Percentiles rank a stretch among this genome's conserved stretches.
Evolutionary conservation across 2,329 filamentous ascomycete species (phyloP).

Genomic region (Lojkania enalia): DNA sequence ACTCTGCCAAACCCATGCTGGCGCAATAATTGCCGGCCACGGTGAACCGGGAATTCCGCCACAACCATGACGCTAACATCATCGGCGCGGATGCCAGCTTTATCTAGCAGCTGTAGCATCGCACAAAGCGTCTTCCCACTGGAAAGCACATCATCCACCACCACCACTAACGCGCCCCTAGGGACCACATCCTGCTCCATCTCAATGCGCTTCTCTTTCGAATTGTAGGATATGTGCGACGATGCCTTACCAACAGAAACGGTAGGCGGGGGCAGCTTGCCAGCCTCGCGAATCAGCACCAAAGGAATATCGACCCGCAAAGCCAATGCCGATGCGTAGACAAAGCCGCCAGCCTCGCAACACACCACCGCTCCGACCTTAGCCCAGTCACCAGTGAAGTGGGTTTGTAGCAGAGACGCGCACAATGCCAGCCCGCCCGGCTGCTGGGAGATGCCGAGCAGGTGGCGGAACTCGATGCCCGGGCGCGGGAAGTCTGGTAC

Average conservation of each 20-base stretch:
- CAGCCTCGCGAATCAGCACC: slow-evolving; percentile 57
- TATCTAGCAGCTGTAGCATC: slow-evolving; percentile 53
- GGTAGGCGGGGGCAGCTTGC: slow-evolving; percentile 63
- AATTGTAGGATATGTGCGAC: slow-evolving; percentile 53
- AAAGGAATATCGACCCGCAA: slow-evolving; percentile 48
- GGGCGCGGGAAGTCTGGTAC: slow-evolving; percentile 56
- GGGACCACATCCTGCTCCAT: slow-evolving; percentile 52
- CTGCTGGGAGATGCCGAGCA: slow-evolving; percentile 60
- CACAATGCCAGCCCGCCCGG: slow-evolving; percentile 57
- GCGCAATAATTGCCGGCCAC: slow-evolving; percentile 54
- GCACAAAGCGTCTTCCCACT: slow-evolving; percentile 60
- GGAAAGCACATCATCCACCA: slow-evolving; percentile 64
- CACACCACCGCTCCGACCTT: slow-evolving; percentile 52
- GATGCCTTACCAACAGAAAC: slow-evolving; percentile 52
- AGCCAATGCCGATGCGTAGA: slow-evolving; percentile 59
- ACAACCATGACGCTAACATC: slow-evolving; percentile 57
- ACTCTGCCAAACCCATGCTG: slow-evolving; percentile 55
- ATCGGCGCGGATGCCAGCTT: slow-evolving; percentile 48
- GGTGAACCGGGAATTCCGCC: slow-evolving; percentile 61
- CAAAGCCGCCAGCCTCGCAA: slow-evolving; percentile 62
- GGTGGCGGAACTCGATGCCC: slow-evolving; percentile 60
- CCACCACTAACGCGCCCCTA: slow-evolving; percentile 51
- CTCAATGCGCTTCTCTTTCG: slow-evolving; percentile 50
- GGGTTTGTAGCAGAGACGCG: slow-evolving; percentile 53
- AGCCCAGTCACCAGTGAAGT: slow-evolving; percentile 54